Percentiles rank a stretch among this genome's conserved stretches.
Evolutionary conservation across 495 filamentous ascomycete species (phyloP).

Genomic region (Schizothecium vesticola): DNA sequence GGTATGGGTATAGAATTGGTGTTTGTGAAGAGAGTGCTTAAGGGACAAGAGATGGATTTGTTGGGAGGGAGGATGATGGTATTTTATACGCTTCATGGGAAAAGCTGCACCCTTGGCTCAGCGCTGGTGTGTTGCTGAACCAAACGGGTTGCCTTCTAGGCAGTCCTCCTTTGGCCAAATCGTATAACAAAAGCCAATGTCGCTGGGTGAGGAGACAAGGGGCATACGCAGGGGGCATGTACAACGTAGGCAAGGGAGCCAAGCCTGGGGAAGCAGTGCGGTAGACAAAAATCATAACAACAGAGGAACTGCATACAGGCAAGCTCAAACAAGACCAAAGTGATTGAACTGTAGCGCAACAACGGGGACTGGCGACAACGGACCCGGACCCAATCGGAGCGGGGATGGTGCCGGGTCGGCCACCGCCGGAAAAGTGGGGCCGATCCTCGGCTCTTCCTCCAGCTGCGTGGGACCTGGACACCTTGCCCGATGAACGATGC

Average conservation of each 20-base stretch:
- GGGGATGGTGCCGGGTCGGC: no score
- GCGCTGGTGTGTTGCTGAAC: neutral
- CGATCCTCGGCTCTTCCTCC: no score
- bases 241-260: no score
- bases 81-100: neutral
- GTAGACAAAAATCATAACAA: no score
- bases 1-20: neutral
- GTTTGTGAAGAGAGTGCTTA: neutral
- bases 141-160: neutral
- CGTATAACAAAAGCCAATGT: neutral
- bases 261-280: neutral
- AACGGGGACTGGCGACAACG: no score
- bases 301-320: no score
- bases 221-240: no score
- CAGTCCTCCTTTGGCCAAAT: neutral
- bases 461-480: no score
- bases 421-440: neutral
- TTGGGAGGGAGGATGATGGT: neutral
- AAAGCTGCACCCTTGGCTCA: neutral
- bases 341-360: no score
- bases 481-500: no score
- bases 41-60: neutral
- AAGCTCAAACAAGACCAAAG: no score
- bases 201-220: neutral
- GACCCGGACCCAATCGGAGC: neutral